phyloP scores from a whole-genome alignment of 257 asterid species.

The Misopates orontium region DNA sequence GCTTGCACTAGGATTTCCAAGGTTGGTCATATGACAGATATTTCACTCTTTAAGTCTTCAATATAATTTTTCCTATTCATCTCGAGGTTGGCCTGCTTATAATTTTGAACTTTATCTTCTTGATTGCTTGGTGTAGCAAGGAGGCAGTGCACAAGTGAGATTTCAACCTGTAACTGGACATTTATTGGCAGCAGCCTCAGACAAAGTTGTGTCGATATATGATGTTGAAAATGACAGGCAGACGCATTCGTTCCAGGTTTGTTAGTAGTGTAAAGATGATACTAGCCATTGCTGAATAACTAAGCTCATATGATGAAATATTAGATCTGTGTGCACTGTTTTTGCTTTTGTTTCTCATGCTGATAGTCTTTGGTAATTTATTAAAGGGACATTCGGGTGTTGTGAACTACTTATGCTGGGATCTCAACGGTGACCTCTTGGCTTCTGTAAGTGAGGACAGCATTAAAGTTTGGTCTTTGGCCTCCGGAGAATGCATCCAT shows the following conservation, averaged over 20 bases:
- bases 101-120: constrained; percentile 15
- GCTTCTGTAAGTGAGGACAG: constrained; percentile 94
- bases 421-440: constrained; percentile 75
- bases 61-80: not conserved
- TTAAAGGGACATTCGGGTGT: constrained; percentile 71
- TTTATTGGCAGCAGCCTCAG: constrained; percentile 91
- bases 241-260: constrained; percentile 85
- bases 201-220: constrained; percentile 75
- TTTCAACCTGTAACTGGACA: constrained; percentile 88
- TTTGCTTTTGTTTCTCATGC: constrained; percentile 10
- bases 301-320: not conserved
- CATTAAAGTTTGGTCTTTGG: constrained; percentile 90
- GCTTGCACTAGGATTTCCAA: constrained; percentile 69
- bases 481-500: constrained; percentile 83
- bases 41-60: constrained; percentile 8
- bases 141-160: constrained; percentile 96
- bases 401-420: constrained; percentile 97
- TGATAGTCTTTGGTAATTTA: constrained; percentile 30
- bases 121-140: constrained; percentile 57
- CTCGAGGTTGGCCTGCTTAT: not conserved
- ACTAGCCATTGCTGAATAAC: too few relatives aligned
- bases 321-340: not conserved
- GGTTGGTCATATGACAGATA: constrained; percentile 38
- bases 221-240: constrained; percentile 94
- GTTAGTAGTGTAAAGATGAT: not conserved